Conservation (phyloP, 768 basidiomycete species). For the Gymnopilus dilepis region DNA sequence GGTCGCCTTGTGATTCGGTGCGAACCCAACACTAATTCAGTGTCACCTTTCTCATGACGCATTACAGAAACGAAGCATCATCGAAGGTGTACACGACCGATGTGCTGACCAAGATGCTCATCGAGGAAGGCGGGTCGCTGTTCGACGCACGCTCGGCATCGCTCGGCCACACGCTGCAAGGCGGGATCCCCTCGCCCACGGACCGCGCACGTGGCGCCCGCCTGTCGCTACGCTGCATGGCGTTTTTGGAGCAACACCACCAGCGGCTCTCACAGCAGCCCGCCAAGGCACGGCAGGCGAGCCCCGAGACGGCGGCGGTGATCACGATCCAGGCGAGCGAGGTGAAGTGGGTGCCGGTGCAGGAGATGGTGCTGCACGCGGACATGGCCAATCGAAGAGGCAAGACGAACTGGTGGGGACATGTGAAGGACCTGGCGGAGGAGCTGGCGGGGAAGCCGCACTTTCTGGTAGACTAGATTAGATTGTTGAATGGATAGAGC, state of each 20-base stretch:
- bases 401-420: conserved; percentile 79
- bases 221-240: conserved; percentile 90
- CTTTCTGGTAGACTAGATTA: conserved; percentile 42
- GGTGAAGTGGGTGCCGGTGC: conserved; percentile 83
- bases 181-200: conserved; percentile 92
- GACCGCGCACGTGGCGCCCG: conserved; percentile 93
- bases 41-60: neutral
- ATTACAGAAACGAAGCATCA: conserved; percentile 77
- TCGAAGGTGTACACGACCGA: conserved; percentile 92
- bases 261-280: conserved; percentile 52
- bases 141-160: conserved; percentile 97
- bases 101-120: conserved; percentile 90
- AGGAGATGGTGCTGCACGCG: conserved; percentile 83
- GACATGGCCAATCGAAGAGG: conserved; percentile 92
- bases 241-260: conserved; percentile 89
- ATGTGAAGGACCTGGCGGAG: conserved; percentile 73
- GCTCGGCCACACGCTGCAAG: conserved; percentile 96
- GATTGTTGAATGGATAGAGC: conserved; percentile 33
- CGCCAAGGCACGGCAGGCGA: conserved; percentile 57
- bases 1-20: conserved; percentile 93
- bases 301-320: conserved; percentile 76
- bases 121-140: conserved; percentile 89
- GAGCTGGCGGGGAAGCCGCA: conserved; percentile 70
- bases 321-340: conserved; percentile 89
- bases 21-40: conserved; percentile 27